A percentile compares a stretch with the other conserved stretches of the same genome.
phyloP scores from a whole-genome alignment of 176 grass and related monocot genomes.

The Musa schizocarpa region DNA sequence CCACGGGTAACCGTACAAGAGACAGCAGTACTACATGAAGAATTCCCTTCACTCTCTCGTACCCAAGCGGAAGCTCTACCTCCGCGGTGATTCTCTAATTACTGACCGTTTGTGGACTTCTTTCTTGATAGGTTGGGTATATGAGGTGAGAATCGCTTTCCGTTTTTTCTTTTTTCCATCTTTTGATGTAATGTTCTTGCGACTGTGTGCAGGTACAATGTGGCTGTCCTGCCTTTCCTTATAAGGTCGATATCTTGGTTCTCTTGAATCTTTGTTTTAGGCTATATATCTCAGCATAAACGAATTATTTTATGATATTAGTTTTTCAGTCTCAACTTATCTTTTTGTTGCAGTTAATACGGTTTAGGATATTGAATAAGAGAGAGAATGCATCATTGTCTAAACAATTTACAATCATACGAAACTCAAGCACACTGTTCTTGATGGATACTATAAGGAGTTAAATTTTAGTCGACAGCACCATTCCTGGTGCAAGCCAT shows the following conservation, averaged over 20 bases:
- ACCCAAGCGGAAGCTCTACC: conserved; percentile 56
- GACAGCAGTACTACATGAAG: conserved; percentile 82
- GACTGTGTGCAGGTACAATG: not conserved
- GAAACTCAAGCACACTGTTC: conserved; percentile 92
- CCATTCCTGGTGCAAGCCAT: not conserved
- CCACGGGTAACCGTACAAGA: conserved; percentile 74
- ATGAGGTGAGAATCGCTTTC: no score
- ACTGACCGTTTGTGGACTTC: not conserved
- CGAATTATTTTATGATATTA: no score
- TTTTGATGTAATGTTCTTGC: not conserved
- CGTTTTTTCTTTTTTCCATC: not conserved
- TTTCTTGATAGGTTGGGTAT: not conserved
- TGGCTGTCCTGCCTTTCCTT: not conserved
- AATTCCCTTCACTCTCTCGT: conserved; percentile 55
- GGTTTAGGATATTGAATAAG: conserved; percentile 79
- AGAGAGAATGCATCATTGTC: conserved; percentile 81
- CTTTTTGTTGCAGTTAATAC: conserved; percentile 54
- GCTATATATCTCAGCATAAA: no score
- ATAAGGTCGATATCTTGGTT: no score
- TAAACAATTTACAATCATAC: conserved; percentile 90
- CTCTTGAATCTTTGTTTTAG: no score
- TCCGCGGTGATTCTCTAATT: conserved; percentile 35
- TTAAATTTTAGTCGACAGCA: conserved; percentile 23
- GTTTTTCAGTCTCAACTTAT: not conserved
- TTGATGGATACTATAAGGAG: conserved; percentile 96